Percentiles rank a stretch among this genome's conserved stretches.
These are phyloP conservation scores for Colletotrichum eleusines DNA, from an alignment of 2,329 filamentous ascomycete species.

Conservation along the genomic window DNA sequence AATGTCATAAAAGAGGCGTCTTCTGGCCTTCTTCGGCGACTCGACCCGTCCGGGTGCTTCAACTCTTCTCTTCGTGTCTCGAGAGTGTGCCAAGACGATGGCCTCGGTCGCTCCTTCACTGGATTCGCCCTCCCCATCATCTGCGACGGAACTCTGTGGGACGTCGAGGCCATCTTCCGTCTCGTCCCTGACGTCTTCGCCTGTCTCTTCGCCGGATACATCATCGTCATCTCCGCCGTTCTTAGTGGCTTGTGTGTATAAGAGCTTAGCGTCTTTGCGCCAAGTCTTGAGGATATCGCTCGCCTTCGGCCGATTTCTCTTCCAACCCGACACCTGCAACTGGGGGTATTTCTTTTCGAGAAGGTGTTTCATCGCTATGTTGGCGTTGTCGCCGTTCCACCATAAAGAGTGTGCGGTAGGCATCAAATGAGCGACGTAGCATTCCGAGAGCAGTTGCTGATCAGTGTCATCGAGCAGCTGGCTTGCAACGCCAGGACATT, in stretches of 20 bases:
- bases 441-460: constrained; percentile 10
- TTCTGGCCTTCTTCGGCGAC: constrained; percentile 10
- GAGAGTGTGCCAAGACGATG: neutral
- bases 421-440: constrained; percentile 17
- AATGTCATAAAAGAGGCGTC: neutral
- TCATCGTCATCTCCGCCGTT: neutral
- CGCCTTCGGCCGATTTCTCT: neutral
- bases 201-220: neutral
- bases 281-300: constrained; percentile 17
- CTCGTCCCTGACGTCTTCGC: neutral
- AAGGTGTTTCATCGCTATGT: neutral
- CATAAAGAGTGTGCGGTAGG: constrained; percentile 21
- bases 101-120: neutral
- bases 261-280: constrained; percentile 24
- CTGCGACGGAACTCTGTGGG: neutral
- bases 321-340: constrained; percentile 10
- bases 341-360: constrained; percentile 5
- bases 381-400: constrained; percentile 27
- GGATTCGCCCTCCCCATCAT: neutral
- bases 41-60: neutral
- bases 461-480: constrained; percentile 6
- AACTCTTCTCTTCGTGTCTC: constrained; percentile 13
- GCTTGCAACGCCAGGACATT: neutral
- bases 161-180: no score
- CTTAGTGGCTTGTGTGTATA: constrained; percentile 5